Base-by-base conservation (phyloP, 2,329 filamentous ascomycete genomes). In the Verticillium dahliae region DNA sequence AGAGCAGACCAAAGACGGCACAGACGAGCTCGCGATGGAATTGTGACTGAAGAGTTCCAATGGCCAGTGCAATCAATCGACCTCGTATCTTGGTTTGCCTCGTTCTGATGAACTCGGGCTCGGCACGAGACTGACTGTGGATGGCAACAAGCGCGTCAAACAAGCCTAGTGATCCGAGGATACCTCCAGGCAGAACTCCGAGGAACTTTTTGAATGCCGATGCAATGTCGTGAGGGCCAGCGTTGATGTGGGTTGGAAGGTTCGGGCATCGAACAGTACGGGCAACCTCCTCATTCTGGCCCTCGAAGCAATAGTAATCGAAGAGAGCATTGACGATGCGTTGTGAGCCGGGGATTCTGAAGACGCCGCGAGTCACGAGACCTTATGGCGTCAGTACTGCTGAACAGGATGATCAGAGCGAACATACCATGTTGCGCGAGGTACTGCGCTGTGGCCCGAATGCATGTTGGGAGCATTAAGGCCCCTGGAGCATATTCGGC, bases 131-230 rank as follows among this genome's bases (percentile, higher is more conserved):
- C 61, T 86, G 82, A 18, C 78, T 82, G 62, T 86, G 79, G 15
- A 90, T 85, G 11, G 82, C 81, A 10, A 88, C 80, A 13, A 90
- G 70, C 0, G 84, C 81, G 63, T 89, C 85, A 60, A 90, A 88
- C 0, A 89, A 70, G 1, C 78, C 71, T 14, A 88, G 68, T 0
- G 85, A 87, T 4, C 88, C 88, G 1, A 90, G 74, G 50, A 90
- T 85, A 0, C 88, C 88, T 0, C 87, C 87, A 0, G 87, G 86
- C 0, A 90, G 70, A 1, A 83, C 83, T 0, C 81, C 79, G 0
- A 90, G 74, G n/a, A 90, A 76, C 13, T 80, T 81, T 67, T 90
- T 90, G 72, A 90, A 89, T 0, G 84, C 80, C 1, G 85, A 87
- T 2, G 87, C 87, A 35, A 90, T 82, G 72, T 90, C 88, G 63